Evolutionary conservation across 2,329 filamentous ascomycete species (phyloP), one percentile per base, ranked within the genome.

Genomic region (Colletotrichum liaoningense): DNA sequence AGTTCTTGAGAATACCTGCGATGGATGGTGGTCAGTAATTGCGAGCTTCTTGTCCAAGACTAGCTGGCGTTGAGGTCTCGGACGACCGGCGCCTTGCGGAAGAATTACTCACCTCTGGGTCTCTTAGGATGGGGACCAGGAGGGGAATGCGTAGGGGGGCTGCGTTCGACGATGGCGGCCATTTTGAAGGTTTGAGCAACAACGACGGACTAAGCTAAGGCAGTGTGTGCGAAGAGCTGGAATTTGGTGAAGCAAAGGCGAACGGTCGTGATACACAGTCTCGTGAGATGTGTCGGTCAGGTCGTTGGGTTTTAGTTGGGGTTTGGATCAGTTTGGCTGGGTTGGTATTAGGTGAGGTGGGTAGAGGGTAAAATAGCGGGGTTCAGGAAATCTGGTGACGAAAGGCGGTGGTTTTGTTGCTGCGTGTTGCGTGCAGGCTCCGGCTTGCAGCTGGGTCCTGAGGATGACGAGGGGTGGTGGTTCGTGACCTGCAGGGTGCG

Each of bases 1-100:
- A 93, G 86, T 98, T 98, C 86, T 98, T 98, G 78, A 98, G 91
- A 79, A 98, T 98, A 77, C 96, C 96, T 98, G 57, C 1, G 30
- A 6, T 16, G 19, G 19, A 9, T 33, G 0, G 4, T 22, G 35
- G 63, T 52, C 54, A 69, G 54, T n/a, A 9, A 12, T 33, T 52
- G 16, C 28, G 30, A 4, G 24, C 14, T 55, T 30, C 8, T 49
- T 55, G 28, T n/a, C 30, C 33, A 56, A 38, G 38, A n/a, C 11
- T 11, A 33, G 22, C 12, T 49, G 8, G 55, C 2, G 65, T 19
- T 42, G 38, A 42, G 16, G 16, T 42, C 6, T 42, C 4, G 16
- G 38, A 19, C 16, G 14, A 42, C 38, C 5, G 38, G 14, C 16
- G 16, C 38, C 38, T 19, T 19, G 38, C 38, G 8, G 22, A 9